phyloP scores from a whole-genome alignment of 208 protist genomes.

The Zelonia costaricensis region DNA sequence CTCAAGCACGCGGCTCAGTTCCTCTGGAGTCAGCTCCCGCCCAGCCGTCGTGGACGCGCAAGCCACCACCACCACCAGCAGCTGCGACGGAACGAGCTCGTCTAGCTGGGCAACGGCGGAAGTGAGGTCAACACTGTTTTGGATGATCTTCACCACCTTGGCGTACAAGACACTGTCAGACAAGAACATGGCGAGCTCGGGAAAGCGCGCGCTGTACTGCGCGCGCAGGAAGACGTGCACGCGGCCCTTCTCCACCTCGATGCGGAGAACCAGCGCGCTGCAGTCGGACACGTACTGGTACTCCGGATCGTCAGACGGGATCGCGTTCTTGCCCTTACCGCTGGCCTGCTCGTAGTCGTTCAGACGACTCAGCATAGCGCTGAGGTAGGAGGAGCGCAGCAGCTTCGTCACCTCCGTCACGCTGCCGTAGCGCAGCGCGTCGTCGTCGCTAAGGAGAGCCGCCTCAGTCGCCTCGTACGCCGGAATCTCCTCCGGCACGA shows the following conservation, averaged over 20 bases:
- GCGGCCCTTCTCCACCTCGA: constrained; percentile 89
- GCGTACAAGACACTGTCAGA: constrained; percentile 85
- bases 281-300: constrained; percentile 91
- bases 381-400: constrained; percentile 77
- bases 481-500: constrained; percentile 12
- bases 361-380: constrained; percentile 69
- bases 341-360: constrained; percentile 74
- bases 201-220: constrained; percentile 88
- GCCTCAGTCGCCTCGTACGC: constrained; percentile 22
- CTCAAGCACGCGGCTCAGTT: constrained; percentile 67
- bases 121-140: constrained; percentile 84
- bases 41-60: constrained; percentile 89
- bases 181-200: constrained; percentile 90
- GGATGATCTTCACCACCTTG: constrained; percentile 80
- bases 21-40: constrained; percentile 53
- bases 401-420: constrained; percentile 83
- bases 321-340: constrained; percentile 66
- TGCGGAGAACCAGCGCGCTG: constrained; percentile 79
- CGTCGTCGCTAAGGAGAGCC: constrained; percentile 67
- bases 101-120: constrained; percentile 67
- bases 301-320: constrained; percentile 83
- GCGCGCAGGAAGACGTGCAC: constrained; percentile 87
- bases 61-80: constrained; percentile 83
- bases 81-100: constrained; percentile 83
- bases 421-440: constrained; percentile 77